Evolutionary conservation across 139 green algal species (phyloP).

Genomic region (Micractinium conductrix): DNA sequence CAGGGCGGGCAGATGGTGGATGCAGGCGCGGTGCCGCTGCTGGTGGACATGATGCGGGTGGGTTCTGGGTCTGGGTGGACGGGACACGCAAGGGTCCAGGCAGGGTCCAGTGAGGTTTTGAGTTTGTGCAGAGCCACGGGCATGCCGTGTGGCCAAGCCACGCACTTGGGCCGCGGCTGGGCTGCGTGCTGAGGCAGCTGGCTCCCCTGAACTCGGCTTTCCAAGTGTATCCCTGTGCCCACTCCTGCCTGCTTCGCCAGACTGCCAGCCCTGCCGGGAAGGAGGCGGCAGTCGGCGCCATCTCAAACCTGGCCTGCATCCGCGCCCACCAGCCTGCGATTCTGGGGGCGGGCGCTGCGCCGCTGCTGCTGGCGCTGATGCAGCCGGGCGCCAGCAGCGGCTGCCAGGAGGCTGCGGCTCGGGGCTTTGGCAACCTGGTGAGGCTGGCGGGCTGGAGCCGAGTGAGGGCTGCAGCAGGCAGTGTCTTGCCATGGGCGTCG

Average conservation of each 20-base stretch:
- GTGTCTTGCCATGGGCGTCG: too few relatives aligned
- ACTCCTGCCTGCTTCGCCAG: too few relatives aligned
- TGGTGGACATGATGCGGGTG: conserved; percentile 36
- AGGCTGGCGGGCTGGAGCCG: background rate
- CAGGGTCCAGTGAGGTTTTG: too few relatives aligned
- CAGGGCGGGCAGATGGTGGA: conserved; percentile 30
- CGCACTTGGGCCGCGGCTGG: too few relatives aligned
- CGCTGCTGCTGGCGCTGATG: conserved; percentile 28
- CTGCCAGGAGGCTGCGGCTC: conserved; percentile 36
- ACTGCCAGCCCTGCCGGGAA: background rate
- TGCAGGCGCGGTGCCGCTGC: conserved; percentile 24
- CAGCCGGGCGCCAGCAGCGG: background rate
- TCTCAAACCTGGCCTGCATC: conserved; percentile 45
- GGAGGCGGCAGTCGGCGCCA: conserved; percentile 39
- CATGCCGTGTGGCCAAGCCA: too few relatives aligned
- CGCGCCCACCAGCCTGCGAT: conserved; percentile 14
- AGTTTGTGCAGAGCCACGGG: too few relatives aligned
- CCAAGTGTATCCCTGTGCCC: too few relatives aligned
- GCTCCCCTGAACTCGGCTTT: too few relatives aligned
- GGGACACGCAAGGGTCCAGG: too few relatives aligned
- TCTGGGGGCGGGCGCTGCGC: conserved; percentile 24
- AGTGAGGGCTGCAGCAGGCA: too few relatives aligned
- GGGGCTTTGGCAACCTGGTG: conserved; percentile 39
- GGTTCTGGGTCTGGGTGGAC: background rate
- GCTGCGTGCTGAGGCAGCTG: too few relatives aligned